Evolutionary conservation across 441 rosid species (phyloP).

Genomic region (Metrosideros polymorpha): DNA sequence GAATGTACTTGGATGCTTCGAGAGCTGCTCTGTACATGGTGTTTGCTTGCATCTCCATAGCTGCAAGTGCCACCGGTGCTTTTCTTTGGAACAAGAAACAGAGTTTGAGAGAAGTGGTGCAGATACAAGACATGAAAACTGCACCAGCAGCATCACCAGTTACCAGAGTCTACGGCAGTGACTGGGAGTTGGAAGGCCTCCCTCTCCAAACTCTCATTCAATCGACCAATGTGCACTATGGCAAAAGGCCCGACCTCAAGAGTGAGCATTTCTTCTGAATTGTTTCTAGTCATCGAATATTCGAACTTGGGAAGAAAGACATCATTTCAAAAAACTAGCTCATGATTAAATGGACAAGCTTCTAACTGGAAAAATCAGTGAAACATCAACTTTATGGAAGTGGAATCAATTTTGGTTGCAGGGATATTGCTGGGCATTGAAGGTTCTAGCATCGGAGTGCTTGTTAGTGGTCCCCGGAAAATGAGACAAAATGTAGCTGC

Average conservation of each 20-base stretch:
- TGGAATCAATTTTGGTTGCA: background rate
- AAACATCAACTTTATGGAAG: background rate
- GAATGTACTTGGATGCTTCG: background rate
- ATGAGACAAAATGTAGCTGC: slow-evolving; percentile 20
- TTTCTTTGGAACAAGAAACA: slow-evolving; percentile 8
- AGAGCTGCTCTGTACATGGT: slow-evolving; percentile 1
- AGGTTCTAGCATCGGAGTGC: slow-evolving; percentile 4
- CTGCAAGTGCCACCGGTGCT: background rate
- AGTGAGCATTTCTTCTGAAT: background rate
- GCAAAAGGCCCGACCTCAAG: slow-evolving; percentile 1
- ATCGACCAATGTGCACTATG: background rate
- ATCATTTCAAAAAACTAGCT: background rate
- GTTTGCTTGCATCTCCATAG: background rate
- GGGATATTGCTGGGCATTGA: background rate
- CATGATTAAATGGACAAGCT: background rate
- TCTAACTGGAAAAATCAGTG: background rate
- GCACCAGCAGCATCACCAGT: background rate
- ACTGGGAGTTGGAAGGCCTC: slow-evolving; percentile 1
- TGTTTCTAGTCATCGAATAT: background rate
- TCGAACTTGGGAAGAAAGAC: background rate
- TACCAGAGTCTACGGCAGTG: background rate
- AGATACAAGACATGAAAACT: background rate
- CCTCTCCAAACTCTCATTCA: background rate
- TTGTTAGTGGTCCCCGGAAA: slow-evolving; percentile 5
- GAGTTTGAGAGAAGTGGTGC: background rate